Base-by-base conservation (phyloP, 2,329 filamentous ascomycete genomes). In the Ilyonectria mors-panacis region DNA sequence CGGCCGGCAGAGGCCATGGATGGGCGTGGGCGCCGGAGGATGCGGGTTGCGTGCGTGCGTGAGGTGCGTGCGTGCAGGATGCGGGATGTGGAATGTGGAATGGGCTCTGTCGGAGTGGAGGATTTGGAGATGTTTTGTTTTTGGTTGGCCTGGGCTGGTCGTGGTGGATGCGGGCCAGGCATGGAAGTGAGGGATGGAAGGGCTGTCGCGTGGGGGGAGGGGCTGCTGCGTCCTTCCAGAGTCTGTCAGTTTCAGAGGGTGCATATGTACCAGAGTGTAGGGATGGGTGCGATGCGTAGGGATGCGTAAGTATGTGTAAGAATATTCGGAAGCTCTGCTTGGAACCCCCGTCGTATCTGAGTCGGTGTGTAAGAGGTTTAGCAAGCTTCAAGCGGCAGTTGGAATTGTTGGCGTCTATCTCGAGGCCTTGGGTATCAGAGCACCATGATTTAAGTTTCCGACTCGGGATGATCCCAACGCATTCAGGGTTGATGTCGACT, bases 341-440 rank as follows among this genome's bases (percentile, higher is more conserved):
- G 56, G 50, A 44, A 37, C 42, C 56, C 55, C 56, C 42, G 56
- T 60, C 56, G 23, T 17, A 17, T 26, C 39, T 39, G 44, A 55
- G 63, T 60, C 63, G 63, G 63, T 65, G 63, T 65, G 63, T 60
- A 50, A 59, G 56, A 53, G 56, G 42, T 56, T 59, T 33, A 39
- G 56, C 33, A 65, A 35, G 13, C 37, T 39, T 17, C 37, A 26
- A 26, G 47, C 23, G 47, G 26, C 23, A 59, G 44, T 45, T 42
- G 15, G 26, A 15, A 51, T 35, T 33, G 47, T 33, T 53, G 47
- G 19, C 35, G n/a, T 19, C 23, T 28, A 26, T 19, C 23, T 28
- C 50, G 15, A 37, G 48, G 48, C 15, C 17, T 51, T 51, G 9
- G 17, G 15, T 17, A 19, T 33, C 48, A 51, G 9, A 33, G 26